Conservation (phyloP, 2,329 filamentous ascomycete genomes). For the Magnaporthiopsis rhizophila region DNA sequence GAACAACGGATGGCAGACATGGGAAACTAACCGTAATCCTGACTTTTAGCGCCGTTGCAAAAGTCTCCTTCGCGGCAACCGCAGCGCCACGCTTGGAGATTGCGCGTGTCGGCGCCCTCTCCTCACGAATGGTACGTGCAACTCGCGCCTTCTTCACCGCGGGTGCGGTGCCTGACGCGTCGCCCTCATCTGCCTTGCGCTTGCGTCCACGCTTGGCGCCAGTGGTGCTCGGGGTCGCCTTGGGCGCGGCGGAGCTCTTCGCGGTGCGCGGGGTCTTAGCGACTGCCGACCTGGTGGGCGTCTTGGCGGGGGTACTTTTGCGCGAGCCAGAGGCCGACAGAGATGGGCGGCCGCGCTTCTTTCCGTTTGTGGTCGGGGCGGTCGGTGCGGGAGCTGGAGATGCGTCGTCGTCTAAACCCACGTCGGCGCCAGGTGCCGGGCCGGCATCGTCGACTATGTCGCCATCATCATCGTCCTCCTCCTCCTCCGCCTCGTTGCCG, state of each 20-base stretch:
- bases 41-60: slow-evolving; percentile 2
- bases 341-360: slow-evolving; percentile 9
- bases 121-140: not conserved
- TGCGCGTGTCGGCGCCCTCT: slow-evolving; percentile 1
- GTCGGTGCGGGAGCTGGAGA: not conserved
- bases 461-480: not conserved
- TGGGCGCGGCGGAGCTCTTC: not conserved
- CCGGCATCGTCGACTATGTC: not conserved
- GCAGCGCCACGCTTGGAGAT: slow-evolving; percentile 4
- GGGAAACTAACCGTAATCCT: slow-evolving; percentile 1
- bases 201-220: slow-evolving; percentile 10
- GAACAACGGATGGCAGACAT: no score
- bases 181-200: slow-evolving; percentile 17
- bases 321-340: slow-evolving; percentile 3
- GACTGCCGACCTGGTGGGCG: not conserved
- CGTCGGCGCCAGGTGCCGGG: not conserved
- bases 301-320: slow-evolving; percentile 8
- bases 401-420: not conserved
- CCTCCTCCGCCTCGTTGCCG: slow-evolving; percentile 1
- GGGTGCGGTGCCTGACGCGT: slow-evolving; percentile 9
- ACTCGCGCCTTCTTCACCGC: slow-evolving; percentile 14
- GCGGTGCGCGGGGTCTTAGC: slow-evolving; percentile 2
- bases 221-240: not conserved
- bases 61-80: slow-evolving; percentile 6
- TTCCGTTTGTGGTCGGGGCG: not conserved